A percentile compares a stretch with the other conserved stretches of the same genome.
These are phyloP conservation scores for Corinectria fuckeliana DNA, from an alignment of 2,329 filamentous ascomycete genomes.

Conservation along the genomic window DNA sequence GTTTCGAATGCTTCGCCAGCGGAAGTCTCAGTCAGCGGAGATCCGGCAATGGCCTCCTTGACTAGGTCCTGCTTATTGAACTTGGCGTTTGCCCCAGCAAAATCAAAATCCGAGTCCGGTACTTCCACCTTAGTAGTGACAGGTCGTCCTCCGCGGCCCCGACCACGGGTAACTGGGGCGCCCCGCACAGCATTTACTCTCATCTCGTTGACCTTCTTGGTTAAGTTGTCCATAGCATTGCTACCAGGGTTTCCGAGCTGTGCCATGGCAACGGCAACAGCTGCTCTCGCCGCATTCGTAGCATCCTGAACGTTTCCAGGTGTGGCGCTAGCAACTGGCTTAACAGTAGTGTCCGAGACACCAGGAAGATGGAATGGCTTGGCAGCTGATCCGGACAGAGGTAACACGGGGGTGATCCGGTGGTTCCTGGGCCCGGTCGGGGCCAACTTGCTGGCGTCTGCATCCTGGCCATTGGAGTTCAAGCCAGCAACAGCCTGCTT, in stretches of 20 bases:
- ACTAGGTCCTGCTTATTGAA: slow-evolving; percentile 64
- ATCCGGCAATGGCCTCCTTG: slow-evolving; percentile 87
- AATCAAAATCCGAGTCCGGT: slow-evolving; percentile 90
- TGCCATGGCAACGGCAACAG: slow-evolving; percentile 82
- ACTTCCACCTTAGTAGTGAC: slow-evolving; percentile 77
- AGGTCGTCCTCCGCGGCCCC: slow-evolving; percentile 56
- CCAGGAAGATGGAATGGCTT: slow-evolving; percentile 48
- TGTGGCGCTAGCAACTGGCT: slow-evolving; percentile 45
- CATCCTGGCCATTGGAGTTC: slow-evolving; percentile 46
- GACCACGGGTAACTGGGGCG: slow-evolving; percentile 57
- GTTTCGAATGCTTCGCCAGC: slow-evolving; percentile 48
- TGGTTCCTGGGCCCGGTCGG: slow-evolving; percentile 57
- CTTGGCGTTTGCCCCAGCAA: slow-evolving; percentile 64
- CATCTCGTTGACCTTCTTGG: slow-evolving; percentile 80
- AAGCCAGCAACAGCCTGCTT: slow-evolving; percentile 54
- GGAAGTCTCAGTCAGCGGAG: slow-evolving; percentile 64
- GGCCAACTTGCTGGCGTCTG: slow-evolving; percentile 45
- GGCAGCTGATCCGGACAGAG: slow-evolving; percentile 57
- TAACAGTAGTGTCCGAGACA: slow-evolving; percentile 43
- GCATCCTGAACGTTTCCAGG: slow-evolving; percentile 64
- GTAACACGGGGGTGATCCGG: slow-evolving; percentile 70
- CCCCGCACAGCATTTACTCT: slow-evolving; percentile 65
- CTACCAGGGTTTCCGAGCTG: slow-evolving; percentile 61
- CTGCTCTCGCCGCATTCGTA: slow-evolving; percentile 76
- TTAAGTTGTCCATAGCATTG: slow-evolving; percentile 71